Evolutionary conservation across 768 basidiomycete genomes (phyloP), one percentile per base, ranked within the genome.

Genomic region (Auricularia sp.): DNA sequence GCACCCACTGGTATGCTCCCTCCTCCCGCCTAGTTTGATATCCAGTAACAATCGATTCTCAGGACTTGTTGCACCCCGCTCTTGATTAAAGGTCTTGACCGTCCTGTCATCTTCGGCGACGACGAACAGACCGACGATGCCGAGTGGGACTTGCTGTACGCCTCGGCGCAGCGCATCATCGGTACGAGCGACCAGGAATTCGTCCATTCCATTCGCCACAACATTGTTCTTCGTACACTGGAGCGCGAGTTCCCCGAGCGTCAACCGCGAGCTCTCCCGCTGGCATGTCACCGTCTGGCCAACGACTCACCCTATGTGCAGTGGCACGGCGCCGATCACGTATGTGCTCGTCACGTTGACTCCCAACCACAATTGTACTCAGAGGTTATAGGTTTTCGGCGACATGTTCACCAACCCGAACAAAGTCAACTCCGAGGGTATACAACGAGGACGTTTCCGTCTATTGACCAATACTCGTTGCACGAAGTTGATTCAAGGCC

Each of bases 181-280:
- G 68, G 67, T 29, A 70, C 69, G 2, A 63, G 64, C 37, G 56
- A 51, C 5, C 45, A 34, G 13, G 63, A 69, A 56, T 72, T 71
- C 66, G 66, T 67, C 42, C 18, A 64, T 18, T 72, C 71, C 3
- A 70, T 72, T 44, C 70, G 71, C 18, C 71, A 72, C 65, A 67
- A 61, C 37, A 56, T 69, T 44, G 71, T 72, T 24, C 67, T 72
- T 34, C 7, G 56, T 8, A 65, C 63, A 11, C 69, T 71, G 14
- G 44, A 61, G 36, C 62, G 66, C 1, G 59, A 54, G 3, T 70
- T 64, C 64, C 6, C 16, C 16, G 56, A 42, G 1, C 63, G 33
- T 11, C 47, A 35, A 67, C 65, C 70, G 59, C 42, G 61, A 56
- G 63, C 70, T 4, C 64, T 71, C 10, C 71, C 71, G 1, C 68